Conservation (phyloP, 495 filamentous ascomycete genomes). For the Aspergillus conjunctus region DNA sequence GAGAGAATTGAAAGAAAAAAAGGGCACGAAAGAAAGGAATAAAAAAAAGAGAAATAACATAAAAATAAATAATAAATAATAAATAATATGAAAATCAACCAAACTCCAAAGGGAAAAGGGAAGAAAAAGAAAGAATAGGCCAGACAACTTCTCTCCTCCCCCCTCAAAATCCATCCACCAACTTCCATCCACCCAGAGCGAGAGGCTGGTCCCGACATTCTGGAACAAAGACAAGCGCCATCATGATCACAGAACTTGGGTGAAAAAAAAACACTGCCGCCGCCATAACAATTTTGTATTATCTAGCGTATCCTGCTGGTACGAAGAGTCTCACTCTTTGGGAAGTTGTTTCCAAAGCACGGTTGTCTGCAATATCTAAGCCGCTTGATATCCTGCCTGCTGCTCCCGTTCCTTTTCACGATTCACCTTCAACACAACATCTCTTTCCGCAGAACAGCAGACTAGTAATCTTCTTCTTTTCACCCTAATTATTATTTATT, state of each 20-base stretch:
- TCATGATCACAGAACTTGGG: conserved; percentile 10
- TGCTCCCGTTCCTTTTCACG: conserved; percentile 7
- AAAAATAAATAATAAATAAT: conserved; percentile 7
- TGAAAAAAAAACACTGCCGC: conserved; percentile 17
- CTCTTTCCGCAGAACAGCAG: background rate
- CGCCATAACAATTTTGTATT: conserved; percentile 7
- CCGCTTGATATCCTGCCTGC: conserved; percentile 18
- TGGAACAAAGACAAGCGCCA: conserved; percentile 28
- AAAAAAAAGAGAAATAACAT: conserved; percentile 19
- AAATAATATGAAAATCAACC: conserved; percentile 11
- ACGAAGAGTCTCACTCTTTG: conserved; percentile 21
- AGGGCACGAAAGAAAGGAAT: conserved; percentile 7
- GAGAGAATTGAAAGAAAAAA: conserved; percentile 18
- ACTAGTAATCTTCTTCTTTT: conserved; percentile 6
- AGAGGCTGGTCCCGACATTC: conserved; percentile 15
- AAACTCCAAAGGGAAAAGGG: background rate
- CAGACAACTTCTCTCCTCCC: background rate
- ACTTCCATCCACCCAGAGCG: conserved; percentile 5
- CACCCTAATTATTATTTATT: background rate
- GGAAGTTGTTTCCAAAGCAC: conserved; percentile 20
- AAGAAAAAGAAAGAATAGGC: conserved; percentile 19
- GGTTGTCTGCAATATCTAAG: conserved; percentile 24
- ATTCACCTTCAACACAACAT: background rate
- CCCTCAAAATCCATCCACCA: background rate
- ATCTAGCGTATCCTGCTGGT: background rate